Percentiles rank a stretch among this genome's conserved stretches.
Evolutionary conservation across 202 grass and related monocot species (phyloP).

Genomic region (Setaria viridis): DNA sequence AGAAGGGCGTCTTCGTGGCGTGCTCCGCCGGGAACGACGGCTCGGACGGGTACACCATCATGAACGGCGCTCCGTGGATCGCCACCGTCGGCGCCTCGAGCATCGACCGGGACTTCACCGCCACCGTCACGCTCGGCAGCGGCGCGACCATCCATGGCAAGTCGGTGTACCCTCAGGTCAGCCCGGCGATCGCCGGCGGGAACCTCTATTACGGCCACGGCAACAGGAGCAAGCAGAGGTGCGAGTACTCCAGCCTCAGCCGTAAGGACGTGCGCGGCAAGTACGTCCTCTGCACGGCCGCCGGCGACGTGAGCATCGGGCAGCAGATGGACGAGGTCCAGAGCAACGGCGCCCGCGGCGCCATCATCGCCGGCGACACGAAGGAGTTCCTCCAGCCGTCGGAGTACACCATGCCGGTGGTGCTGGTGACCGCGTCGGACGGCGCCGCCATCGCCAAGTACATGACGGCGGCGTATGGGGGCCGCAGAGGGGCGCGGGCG

Average conservation of each 20-base stretch:
- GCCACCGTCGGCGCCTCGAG: conserved; percentile 67
- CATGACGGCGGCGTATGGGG: background rate
- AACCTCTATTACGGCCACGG: conserved; percentile 54
- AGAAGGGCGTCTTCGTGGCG: conserved; percentile 62
- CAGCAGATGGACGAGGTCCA: conserved; percentile 55
- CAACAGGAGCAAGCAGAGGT: conserved; percentile 42
- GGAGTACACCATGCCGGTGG: conserved; percentile 53
- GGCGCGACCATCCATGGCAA: conserved; percentile 45
- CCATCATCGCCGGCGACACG: conserved; percentile 46
- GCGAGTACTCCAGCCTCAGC: conserved; percentile 42
- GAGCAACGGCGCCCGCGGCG: conserved; percentile 44
- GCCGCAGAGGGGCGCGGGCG: too few species aligned
- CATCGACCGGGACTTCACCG: conserved; percentile 70
- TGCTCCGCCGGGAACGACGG: conserved; percentile 73
- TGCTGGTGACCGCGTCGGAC: conserved; percentile 48
- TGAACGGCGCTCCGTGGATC: conserved; percentile 81
- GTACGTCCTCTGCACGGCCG: conserved; percentile 54
- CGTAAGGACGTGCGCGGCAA: conserved; percentile 55
- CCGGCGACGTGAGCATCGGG: background rate
- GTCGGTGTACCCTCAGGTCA: conserved; percentile 56
- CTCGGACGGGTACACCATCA: conserved; percentile 56
- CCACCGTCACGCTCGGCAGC: conserved; percentile 60
- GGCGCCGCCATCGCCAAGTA: conserved; percentile 58
- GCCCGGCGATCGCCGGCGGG: background rate
- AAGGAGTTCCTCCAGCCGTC: conserved; percentile 21